Evolutionary conservation across 768 basidiomycete genomes (phyloP), one percentile per base, ranked within the genome.

Genomic region (Agaricus subrufescens): DNA sequence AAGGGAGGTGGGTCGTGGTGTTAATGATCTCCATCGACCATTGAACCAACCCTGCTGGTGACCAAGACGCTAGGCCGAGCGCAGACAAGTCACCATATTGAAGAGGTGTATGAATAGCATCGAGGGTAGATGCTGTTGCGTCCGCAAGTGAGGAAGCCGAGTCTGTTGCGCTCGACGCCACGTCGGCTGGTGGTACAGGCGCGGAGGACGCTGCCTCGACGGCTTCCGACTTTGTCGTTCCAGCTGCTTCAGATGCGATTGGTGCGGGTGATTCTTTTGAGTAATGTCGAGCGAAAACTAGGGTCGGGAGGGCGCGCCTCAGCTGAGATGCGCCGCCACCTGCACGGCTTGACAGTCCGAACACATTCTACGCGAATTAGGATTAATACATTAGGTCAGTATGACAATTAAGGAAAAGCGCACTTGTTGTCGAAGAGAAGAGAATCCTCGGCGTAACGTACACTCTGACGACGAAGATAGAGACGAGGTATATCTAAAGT

Each of bases 1-100:
- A 94, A 0, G 88, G 86, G 57, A 93, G 69, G 38, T 84, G 86
- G 0, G 83, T 82, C 47, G 75, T 69, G 50, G 91, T 84, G 60
- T 92, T 83, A 52, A 91, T 67, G 47, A 83, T 59, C 67, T 93
- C 90, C 48, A 89, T 73, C 15, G 81, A 71, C 78, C 80, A 83
- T 43, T 80, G 76, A 19, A 84, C 72, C 34, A 87, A 60, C 0
- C 87, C 89, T 0, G 83, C 79, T 2, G 89, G 90, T 46, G 79
- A 73, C 81, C 83, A 89, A 15, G 74, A 66, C 14, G 76, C 71
- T 2, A 92, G 71, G 2, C 87, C 90, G 39, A 90, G 75, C 3
- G 82, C 79, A 14, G 84, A 81, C 39, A 92, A 74, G 69, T 90
- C 88, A 1, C 89, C 89, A 44, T 82, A 84, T 59, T 89, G 82